Percentiles rank a stretch among this genome's conserved stretches.
phyloP scores from a whole-genome alignment of 2,329 filamentous ascomycete species.

The Leptosphaerulina australis region DNA sequence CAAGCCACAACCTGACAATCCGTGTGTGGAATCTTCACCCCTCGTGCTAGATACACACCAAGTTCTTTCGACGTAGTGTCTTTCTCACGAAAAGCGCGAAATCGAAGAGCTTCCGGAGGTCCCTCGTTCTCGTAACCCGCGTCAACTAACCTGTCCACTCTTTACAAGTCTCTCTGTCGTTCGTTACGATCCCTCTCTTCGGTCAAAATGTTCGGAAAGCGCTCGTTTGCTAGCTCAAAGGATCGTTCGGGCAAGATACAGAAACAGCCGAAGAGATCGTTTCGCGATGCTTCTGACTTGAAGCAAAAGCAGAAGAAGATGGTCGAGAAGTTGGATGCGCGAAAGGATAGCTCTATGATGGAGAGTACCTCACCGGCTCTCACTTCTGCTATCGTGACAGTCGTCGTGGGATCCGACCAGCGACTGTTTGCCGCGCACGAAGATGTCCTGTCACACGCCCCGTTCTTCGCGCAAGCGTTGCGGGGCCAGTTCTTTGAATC shows the following conservation, averaged over 20 bases:
- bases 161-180: slow-evolving; percentile 54
- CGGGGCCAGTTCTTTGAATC: slow-evolving; percentile 74
- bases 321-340: slow-evolving; percentile 71
- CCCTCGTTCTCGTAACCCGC: slow-evolving; percentile 57
- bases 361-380: slow-evolving; percentile 58
- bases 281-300: slow-evolving; percentile 79
- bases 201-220: slow-evolving; percentile 80
- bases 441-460: slow-evolving; percentile 84
- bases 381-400: slow-evolving; percentile 79
- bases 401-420: slow-evolving; percentile 82
- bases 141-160: slow-evolving; percentile 58
- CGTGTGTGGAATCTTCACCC: slow-evolving; percentile 46
- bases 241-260: slow-evolving; percentile 88
- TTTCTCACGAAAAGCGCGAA: slow-evolving; percentile 44
- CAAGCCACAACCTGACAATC: slow-evolving; percentile 51
- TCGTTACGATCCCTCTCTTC: slow-evolving; percentile 51
- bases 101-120: slow-evolving; percentile 60
- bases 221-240: slow-evolving; percentile 77
- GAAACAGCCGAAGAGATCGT: slow-evolving; percentile 76
- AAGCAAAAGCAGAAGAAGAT: slow-evolving; percentile 67
- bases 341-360: slow-evolving; percentile 64
- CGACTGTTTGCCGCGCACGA: slow-evolving; percentile 95
- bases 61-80: slow-evolving; percentile 47
- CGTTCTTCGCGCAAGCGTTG: slow-evolving; percentile 78
- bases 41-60: slow-evolving; percentile 46